Base-by-base conservation (phyloP, 306 rosid species). In the Oemleria cerasiformis region DNA sequence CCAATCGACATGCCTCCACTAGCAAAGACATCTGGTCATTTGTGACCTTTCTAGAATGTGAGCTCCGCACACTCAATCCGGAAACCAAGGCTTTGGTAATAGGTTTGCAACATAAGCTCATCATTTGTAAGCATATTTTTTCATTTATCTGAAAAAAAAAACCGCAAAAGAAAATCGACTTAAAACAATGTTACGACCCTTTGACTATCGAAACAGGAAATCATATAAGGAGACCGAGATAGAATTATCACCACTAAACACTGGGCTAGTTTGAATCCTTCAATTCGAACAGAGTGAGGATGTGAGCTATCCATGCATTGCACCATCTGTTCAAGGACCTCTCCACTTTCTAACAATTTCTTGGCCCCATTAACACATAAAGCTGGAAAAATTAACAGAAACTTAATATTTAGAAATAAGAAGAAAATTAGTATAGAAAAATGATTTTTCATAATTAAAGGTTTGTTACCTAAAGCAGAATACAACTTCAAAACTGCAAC, bases 221-320 rank as follows among this genome's bases (percentile, higher is more conserved):
- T 68, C 16, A 50, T 64, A 68, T 41, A 38, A 25, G 75, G 45
- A 81, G 50, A 75, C 61, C 23, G 69, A 66, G 41, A 23, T 23
- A 70, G 11, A 75, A 71, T 54, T 61, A 68, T 77, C 82, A 88
- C 98, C 84, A 77, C 75, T 79, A 93, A 79, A 77, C 90, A 79
- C 73, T 84, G 91, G 73, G 96, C 90, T 56, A 93, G 92, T 81
- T 78, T 86, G 83, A 90, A 93, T 21, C 84, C 97, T 81, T 86
- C 92, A 39, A 83, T 71, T 59, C 86, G 89, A 80, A 91, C 83
- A 74, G 71, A 78, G 63, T 71, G 72, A 67, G 97, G 85, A 72
- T 82, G 62, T 13, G 88, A 86, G 44, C 73, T 75, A 74, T 78
- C 86, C 96, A 93, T 88, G 69, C 91, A 89, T 64, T 75, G 86